Evolutionary conservation across 1,284 basidiomycete genomes (phyloP).

Genomic region (Tilletia walkeri): DNA sequence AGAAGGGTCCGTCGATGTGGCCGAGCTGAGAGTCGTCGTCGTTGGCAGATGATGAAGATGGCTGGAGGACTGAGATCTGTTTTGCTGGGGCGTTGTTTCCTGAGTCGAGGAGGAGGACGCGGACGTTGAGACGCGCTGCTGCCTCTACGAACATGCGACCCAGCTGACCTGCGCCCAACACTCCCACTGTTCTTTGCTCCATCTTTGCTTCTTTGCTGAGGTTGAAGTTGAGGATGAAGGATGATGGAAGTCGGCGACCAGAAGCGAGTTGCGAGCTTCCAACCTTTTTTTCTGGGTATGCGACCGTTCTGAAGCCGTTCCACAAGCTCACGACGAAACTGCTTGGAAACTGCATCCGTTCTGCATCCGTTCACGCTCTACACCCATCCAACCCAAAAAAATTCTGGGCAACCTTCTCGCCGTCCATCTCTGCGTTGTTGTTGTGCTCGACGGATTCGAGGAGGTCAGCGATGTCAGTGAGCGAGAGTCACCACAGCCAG

Average conservation of each 20-base stretch:
- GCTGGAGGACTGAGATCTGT: conserved; percentile 64
- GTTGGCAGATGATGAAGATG: conserved; percentile 58
- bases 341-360: no score
- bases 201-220: conserved; percentile 18
- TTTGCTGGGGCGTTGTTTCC: conserved; percentile 82
- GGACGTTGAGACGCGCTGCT: conserved; percentile 81
- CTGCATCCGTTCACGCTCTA: no score
- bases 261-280: no score
- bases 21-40: conserved; percentile 22
- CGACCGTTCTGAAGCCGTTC: no score
- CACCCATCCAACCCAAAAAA: no score
- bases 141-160: conserved; percentile 95
- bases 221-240: neutral
- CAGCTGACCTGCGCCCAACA: conserved; percentile 83
- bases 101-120: conserved; percentile 82
- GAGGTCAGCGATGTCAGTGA: neutral
- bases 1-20: conserved; percentile 88
- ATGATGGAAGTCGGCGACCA: no score
- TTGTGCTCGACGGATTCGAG: no score
- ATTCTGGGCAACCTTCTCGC: no score
- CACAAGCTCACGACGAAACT: no score
- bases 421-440: no score
- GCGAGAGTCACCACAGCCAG: conserved; percentile 31
- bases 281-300: no score
- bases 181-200: conserved; percentile 42